Evolutionary conservation across 768 basidiomycete genomes (phyloP).

Genomic region (Calvatia gigantea): DNA sequence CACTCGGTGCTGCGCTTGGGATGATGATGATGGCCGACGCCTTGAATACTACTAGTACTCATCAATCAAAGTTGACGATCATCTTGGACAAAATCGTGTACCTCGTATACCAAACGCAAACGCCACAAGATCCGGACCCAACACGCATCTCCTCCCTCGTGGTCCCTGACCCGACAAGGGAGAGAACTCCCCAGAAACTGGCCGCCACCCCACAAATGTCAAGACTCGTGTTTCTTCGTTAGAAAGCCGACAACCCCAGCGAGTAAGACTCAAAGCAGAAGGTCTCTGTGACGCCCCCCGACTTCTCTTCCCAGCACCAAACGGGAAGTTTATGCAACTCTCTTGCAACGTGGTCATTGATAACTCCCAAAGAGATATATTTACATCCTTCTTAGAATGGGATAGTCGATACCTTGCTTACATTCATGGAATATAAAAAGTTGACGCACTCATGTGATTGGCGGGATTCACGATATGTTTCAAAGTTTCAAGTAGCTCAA

Average conservation of each 20-base stretch:
- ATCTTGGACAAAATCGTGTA: too few relatives aligned
- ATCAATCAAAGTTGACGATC: too few relatives aligned
- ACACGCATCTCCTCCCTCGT: not conserved
- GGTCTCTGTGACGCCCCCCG: not conserved
- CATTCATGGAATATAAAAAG: slow-evolving; percentile 3
- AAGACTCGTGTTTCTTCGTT: not conserved
- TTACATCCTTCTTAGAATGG: not conserved
- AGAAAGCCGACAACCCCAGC: not conserved
- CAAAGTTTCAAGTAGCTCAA: not conserved
- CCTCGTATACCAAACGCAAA: not conserved
- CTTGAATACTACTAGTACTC: too few relatives aligned
- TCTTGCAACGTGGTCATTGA: slow-evolving; percentile 3
- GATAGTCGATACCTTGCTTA: not conserved
- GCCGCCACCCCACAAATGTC: not conserved
- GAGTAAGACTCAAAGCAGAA: not conserved
- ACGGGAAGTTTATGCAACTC: not conserved
- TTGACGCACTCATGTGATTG: not conserved
- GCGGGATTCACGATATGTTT: not conserved
- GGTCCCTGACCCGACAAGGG: not conserved
- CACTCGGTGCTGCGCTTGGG: too few relatives aligned
- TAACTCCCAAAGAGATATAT: not conserved
- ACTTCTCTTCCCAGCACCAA: not conserved
- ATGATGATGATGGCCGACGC: too few relatives aligned
- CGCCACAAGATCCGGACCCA: not conserved
- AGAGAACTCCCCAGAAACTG: not conserved